Evolutionary conservation across 306 rosid species (phyloP).

Genomic region (Lathyrus oleraceus): DNA sequence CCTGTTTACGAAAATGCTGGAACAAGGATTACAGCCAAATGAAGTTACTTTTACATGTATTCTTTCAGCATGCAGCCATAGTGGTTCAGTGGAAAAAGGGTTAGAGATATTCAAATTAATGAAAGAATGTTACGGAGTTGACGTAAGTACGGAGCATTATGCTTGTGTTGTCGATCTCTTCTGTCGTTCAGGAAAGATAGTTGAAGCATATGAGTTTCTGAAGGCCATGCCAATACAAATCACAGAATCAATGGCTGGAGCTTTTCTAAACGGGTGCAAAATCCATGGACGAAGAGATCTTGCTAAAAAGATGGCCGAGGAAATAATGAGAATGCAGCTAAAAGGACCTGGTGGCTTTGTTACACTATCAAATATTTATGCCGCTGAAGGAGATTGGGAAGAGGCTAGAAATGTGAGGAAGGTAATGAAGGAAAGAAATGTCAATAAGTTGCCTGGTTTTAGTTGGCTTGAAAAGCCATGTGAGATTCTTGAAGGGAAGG

Average conservation of each 20-base stretch:
- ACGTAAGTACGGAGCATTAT: slow-evolving; percentile 51
- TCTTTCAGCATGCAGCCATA: slow-evolving; percentile 75
- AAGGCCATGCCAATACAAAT: slow-evolving; percentile 45
- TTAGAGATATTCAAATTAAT: slow-evolving; percentile 52
- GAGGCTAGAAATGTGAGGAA: slow-evolving; percentile 57
- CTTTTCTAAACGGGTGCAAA: slow-evolving; percentile 66
- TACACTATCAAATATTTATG: slow-evolving; percentile 65
- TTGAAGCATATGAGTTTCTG: slow-evolving; percentile 61
- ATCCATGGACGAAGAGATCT: slow-evolving; percentile 69
- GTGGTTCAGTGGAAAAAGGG: slow-evolving; percentile 58
- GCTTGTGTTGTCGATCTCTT: slow-evolving; percentile 65
- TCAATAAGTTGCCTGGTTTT: slow-evolving; percentile 52
- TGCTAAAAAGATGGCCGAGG: slow-evolving; percentile 52
- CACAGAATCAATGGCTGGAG: slow-evolving; percentile 60
- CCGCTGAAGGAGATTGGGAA: slow-evolving; percentile 71
- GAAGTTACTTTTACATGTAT: slow-evolving; percentile 60
- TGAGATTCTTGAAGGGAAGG: slow-evolving; percentile 18
- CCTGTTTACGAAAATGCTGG: slow-evolving; percentile 49
- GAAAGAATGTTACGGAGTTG: slow-evolving; percentile 50
- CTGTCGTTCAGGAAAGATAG: slow-evolving; percentile 65
- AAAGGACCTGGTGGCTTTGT: slow-evolving; percentile 60
- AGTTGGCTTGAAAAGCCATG: slow-evolving; percentile 50
- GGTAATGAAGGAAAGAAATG: slow-evolving; percentile 53
- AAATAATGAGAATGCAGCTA: slow-evolving; percentile 46
- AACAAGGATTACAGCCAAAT: slow-evolving; percentile 50